Percentiles rank a stretch among this genome's conserved stretches.
phyloP scores from a whole-genome alignment of 768 basidiomycete genomes.

The Trametopsis cervina region DNA sequence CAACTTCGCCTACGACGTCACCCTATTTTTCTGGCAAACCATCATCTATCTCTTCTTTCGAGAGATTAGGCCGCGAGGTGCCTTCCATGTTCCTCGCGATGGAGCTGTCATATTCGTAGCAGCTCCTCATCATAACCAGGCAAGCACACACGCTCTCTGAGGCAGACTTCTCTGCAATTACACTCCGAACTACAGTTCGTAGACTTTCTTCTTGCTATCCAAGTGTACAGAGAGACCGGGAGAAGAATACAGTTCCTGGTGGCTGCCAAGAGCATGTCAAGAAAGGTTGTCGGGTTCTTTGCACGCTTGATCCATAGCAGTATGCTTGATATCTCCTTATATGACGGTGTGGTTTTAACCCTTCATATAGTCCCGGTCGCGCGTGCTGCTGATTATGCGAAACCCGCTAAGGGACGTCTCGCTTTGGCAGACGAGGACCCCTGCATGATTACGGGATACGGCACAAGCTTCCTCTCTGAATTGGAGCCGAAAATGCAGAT shows the following conservation, averaged over 20 bases:
- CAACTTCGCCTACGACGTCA: constrained; percentile 50
- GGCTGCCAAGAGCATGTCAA: constrained; percentile 83
- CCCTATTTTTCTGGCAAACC: constrained; percentile 75
- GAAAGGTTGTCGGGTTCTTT: constrained; percentile 75
- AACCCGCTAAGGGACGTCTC: constrained; percentile 66
- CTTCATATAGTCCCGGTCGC: constrained; percentile 69
- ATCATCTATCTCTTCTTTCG: constrained; percentile 92
- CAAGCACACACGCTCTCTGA: constrained; percentile 7
- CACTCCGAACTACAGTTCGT: constrained; percentile 56
- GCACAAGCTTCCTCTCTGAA: constrained; percentile 69
- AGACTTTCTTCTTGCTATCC: constrained; percentile 67
- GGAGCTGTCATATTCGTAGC: constrained; percentile 93
- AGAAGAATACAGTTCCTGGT: constrained; percentile 82
- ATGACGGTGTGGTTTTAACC: neutral
- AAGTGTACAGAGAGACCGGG: constrained; percentile 79
- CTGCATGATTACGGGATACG: constrained; percentile 73
- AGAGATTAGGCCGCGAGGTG: constrained; percentile 87
- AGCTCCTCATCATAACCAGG: constrained; percentile 31
- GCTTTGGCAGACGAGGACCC: constrained; percentile 70
- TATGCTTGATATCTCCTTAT: constrained; percentile 31
- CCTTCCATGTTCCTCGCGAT: constrained; percentile 84
- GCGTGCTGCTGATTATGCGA: constrained; percentile 80
- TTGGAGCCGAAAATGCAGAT: constrained; percentile 78
- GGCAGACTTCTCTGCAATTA: constrained; percentile 40
- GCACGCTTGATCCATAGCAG: constrained; percentile 80